phyloP scores from a whole-genome alignment of 331 rosid species.

The Stylosanthes scabra region DNA sequence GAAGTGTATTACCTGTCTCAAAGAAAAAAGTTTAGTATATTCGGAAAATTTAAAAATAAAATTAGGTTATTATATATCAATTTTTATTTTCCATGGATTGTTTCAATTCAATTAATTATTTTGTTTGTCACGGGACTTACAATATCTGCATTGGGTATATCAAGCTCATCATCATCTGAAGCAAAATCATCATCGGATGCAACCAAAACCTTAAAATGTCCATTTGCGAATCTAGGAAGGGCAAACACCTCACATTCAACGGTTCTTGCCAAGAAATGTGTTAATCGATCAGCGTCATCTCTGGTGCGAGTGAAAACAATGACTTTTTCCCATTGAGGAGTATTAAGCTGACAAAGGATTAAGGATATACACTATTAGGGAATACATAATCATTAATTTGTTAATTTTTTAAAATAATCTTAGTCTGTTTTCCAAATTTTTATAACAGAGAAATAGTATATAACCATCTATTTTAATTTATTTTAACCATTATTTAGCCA shows the following conservation, averaged over 20 bases:
- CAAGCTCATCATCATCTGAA: constrained; percentile 78
- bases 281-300: constrained; percentile 94
- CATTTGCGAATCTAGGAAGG: constrained; percentile 83
- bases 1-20: constrained; percentile 76
- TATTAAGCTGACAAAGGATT: constrained; percentile 63
- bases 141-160: constrained; percentile 97
- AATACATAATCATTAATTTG: constrained; percentile 32
- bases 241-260: constrained; percentile 90
- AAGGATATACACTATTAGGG: constrained; percentile 34
- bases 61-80: constrained; percentile 19
- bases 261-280: constrained; percentile 70
- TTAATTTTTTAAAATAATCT: too few relatives aligned
- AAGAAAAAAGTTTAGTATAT: constrained; percentile 33
- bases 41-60: constrained; percentile 39
- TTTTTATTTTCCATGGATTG: too few relatives aligned
- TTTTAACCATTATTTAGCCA: too few relatives aligned
- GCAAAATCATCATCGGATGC: constrained; percentile 99
- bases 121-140: constrained; percentile 57
- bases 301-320: constrained; percentile 98
- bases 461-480: too few relatives aligned
- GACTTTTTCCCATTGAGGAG: constrained; percentile 91
- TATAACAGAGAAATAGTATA: too few relatives aligned
- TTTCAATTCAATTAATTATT: neutral
- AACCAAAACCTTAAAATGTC: constrained; percentile 83
- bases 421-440: too few relatives aligned